Evolutionary conservation across 2,329 filamentous ascomycete species (phyloP), one percentile per base, ranked within the genome.

Genomic region (Colletotrichum coccodes): DNA sequence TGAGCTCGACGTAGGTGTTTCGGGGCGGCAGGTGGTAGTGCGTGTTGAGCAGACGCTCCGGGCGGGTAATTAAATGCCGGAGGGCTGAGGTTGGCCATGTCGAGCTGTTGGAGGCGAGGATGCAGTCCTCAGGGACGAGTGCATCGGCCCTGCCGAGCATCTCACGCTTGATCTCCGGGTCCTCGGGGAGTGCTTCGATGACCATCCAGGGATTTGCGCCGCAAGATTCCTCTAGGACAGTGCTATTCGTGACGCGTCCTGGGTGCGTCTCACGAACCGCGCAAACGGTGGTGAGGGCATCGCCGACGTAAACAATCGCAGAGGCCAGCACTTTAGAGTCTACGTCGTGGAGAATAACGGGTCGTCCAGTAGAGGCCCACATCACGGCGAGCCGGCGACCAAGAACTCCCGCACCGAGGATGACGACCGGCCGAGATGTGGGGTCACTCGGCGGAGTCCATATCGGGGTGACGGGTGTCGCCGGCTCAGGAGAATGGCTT

Each of bases 331-430:
- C 74, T 4, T 71, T 68, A 4, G 61, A 46, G 7, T 73, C 73
- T 21, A 70, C 70, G 71, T 78, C 76, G 62, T 77, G 75, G 60
- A 78, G 56, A 21, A 75, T 72, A 5, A 78, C 76, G 4, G 76
- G 70, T 53, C 78, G 61, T 44, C 60, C 26, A 71, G 76, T 69
- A 72, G 80, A 71, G 72, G 74, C 60, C 76, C 68, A 73, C 70
- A 80, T 52, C n/a, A 73, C 70, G 72, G 79, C 81, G 4, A 83
- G 73, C 7, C 81, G 79, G 12, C 80, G 76, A 40, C 81, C 81
- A 1, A 83, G 75, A 28, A 81, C 79, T 12, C 81, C 81, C 3
- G 78, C 80, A 1, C 81, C 81, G 26, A 83, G 73, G n/a, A 83
- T 72, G 6, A 77, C 74, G 4, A 83, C 80, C 6, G 81, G 79